Conservation (phyloP, 106 monocot species). For the Dendrobium chrysotoxum region DNA sequence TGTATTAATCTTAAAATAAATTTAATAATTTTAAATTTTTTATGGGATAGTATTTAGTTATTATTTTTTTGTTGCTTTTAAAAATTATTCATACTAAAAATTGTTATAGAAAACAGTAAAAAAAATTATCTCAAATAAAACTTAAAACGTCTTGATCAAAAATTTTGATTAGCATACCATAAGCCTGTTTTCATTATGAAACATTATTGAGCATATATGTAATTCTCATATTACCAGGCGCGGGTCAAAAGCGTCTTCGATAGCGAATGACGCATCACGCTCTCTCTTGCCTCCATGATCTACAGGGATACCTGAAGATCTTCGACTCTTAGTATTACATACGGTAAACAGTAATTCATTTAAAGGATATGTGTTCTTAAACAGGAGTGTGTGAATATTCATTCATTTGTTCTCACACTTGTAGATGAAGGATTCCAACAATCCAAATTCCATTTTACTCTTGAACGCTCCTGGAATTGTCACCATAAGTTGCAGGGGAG, state of each 20-base stretch:
- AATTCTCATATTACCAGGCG: background rate
- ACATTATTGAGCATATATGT: too few relatives aligned
- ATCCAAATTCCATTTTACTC: slow-evolving; percentile 12
- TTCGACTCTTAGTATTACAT: background rate
- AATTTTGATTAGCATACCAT: too few relatives aligned
- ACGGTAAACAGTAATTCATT: background rate
- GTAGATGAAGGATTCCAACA: slow-evolving; percentile 13
- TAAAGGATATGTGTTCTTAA: background rate
- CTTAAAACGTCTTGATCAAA: too few relatives aligned
- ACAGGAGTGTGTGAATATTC: background rate
- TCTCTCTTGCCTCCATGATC: background rate
- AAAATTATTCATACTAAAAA: too few relatives aligned
- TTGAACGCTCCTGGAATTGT: slow-evolving; percentile 22
- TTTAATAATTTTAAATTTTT: too few relatives aligned
- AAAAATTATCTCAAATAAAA: too few relatives aligned
- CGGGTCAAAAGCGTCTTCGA: background rate
- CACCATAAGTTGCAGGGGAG: slow-evolving; percentile 25
- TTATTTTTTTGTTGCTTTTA: too few relatives aligned
- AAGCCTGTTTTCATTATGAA: too few relatives aligned
- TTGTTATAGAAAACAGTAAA: too few relatives aligned
- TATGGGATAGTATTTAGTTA: too few relatives aligned
- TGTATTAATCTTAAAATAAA: too few relatives aligned
- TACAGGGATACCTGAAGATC: background rate
- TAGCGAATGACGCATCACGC: background rate
- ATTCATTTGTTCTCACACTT: slow-evolving; percentile 5